Conservation (phyloP, 352 stramenopile genomes). For the Thraustochytrium striatum region DNA sequence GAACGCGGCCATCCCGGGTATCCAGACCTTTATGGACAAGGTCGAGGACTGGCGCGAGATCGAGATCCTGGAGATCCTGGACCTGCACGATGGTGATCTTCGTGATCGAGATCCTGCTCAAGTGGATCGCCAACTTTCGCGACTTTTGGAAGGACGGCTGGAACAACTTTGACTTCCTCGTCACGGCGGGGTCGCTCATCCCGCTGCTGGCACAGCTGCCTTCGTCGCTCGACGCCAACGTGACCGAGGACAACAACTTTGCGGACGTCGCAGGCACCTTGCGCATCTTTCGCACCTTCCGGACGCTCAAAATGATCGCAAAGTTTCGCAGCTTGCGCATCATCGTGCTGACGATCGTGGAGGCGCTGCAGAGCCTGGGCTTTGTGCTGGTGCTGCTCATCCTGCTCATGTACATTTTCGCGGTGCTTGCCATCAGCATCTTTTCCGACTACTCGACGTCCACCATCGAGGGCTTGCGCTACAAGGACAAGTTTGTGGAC, state of each 20-base stretch:
- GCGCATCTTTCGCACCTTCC: slow-evolving; percentile 43
- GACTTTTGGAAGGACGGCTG: slow-evolving; percentile 41
- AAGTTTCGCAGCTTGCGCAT: slow-evolving; percentile 45
- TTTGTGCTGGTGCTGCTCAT: slow-evolving; percentile 32
- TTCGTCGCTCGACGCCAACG: background rate
- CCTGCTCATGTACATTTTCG: slow-evolving; percentile 48
- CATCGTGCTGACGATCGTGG: slow-evolving; percentile 36
- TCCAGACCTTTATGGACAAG: slow-evolving; percentile 26
- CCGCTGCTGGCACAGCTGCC: slow-evolving; percentile 23
- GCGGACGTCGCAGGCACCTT: slow-evolving; percentile 29
- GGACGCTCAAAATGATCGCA: slow-evolving; percentile 44
- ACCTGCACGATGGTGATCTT: slow-evolving; percentile 44
- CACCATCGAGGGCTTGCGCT: slow-evolving; percentile 10
- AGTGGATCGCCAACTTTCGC: slow-evolving; percentile 38
- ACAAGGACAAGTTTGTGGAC: slow-evolving; percentile 19
- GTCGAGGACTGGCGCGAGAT: slow-evolving; percentile 25
- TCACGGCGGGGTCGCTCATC: slow-evolving; percentile 16
- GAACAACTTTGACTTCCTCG: slow-evolving; percentile 45
- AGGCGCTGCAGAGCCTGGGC: slow-evolving; percentile 38
- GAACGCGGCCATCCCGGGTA: slow-evolving; percentile 23
- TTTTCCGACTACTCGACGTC: slow-evolving; percentile 38
- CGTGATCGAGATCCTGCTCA: slow-evolving; percentile 37
- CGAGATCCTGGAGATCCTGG: slow-evolving; percentile 22
- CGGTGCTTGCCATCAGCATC: slow-evolving; percentile 27
- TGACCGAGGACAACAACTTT: slow-evolving; percentile 37